Percentiles rank a stretch among this genome's conserved stretches.
Conservation (phyloP, 1,284 basidiomycete genomes). For the Mycena citricolor region DNA sequence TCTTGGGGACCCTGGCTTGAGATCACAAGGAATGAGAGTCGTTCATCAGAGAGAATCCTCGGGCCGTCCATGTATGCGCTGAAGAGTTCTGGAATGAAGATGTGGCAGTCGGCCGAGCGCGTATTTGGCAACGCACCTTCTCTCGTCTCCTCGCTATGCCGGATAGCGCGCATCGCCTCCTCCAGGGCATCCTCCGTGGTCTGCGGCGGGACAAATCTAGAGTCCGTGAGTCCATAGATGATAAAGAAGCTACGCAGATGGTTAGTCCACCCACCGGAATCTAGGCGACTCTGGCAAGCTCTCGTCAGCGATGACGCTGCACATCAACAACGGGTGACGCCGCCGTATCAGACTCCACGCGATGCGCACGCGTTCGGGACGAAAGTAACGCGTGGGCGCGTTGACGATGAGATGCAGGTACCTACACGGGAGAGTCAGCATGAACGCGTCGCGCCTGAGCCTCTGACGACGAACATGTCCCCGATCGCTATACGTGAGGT, state of each 20-base stretch:
- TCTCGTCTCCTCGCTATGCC: conserved; percentile 30
- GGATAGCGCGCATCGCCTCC: conserved; percentile 30
- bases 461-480: conserved; percentile 30
- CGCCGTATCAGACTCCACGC: conserved; percentile 45
- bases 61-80: conserved; percentile 46
- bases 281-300: conserved; percentile 30
- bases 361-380: conserved; percentile 33
- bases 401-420: conserved; percentile 44
- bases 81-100: conserved; percentile 35
- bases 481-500: conserved; percentile 31
- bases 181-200: conserved; percentile 25
- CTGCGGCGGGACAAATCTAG: conserved; percentile 11
- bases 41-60: conserved; percentile 44
- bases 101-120: too few species aligned
- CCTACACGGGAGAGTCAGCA: conserved; percentile 23
- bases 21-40: conserved; percentile 48
- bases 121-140: conserved; percentile 31
- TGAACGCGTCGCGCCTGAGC: conserved; percentile 1
- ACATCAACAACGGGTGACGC: conserved; percentile 45
- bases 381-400: conserved; percentile 32
- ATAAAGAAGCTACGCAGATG: too few species aligned
- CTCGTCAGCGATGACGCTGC: conserved; percentile 30
- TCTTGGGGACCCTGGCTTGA: conserved; percentile 32
- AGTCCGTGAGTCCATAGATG: not conserved
- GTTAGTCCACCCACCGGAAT: conserved; percentile 32